These are phyloP conservation scores for Neurospora sp. DNA, from an alignment of 495 filamentous ascomycete genomes.

Conservation along the genomic window DNA sequence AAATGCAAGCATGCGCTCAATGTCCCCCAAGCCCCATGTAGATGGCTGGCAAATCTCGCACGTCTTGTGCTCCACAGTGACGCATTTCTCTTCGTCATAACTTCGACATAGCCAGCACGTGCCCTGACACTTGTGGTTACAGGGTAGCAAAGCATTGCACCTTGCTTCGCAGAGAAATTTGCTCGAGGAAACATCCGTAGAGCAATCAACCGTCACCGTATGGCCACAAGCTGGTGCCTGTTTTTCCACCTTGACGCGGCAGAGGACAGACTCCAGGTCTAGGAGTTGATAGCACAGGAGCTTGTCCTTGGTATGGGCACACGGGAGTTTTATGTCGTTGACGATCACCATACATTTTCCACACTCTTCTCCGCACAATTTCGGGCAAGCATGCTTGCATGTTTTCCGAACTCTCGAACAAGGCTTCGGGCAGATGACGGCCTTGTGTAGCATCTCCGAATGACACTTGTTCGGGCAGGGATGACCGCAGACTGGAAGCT, in stretches of 20 bases:
- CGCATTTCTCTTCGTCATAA: conserved; percentile 11
- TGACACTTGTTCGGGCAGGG: conserved; percentile 61
- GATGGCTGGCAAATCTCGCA: conserved; percentile 26
- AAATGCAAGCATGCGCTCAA: too few species aligned
- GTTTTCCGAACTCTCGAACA: conserved; percentile 46
- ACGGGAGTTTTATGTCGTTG: conserved; percentile 36
- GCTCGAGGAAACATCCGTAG: conserved; percentile 24
- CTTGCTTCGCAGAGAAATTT: conserved; percentile 33
- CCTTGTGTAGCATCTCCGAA: conserved; percentile 52
- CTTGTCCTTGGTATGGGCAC: conserved; percentile 42
- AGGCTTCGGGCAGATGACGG: conserved; percentile 48
- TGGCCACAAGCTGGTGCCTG: conserved; percentile 47
- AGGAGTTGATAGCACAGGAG: conserved; percentile 40
- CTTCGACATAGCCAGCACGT: conserved; percentile 41
- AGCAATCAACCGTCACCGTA: conserved; percentile 38
- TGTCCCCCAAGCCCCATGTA: too few species aligned
- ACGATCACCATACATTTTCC: conserved; percentile 6
- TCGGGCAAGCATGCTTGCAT: conserved; percentile 54
- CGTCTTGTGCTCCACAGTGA: conserved; percentile 30
- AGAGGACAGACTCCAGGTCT: conserved; percentile 14
- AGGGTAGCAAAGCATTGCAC: conserved; percentile 40
- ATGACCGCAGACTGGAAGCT: conserved; percentile 60
- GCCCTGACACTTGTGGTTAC: conserved; percentile 52
- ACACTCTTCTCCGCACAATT: conserved; percentile 46
- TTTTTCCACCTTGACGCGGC: conserved; percentile 28